These are phyloP conservation scores for Santalum album DNA, from an alignment of 164 flowering plant species.

Conservation along the genomic window DNA sequence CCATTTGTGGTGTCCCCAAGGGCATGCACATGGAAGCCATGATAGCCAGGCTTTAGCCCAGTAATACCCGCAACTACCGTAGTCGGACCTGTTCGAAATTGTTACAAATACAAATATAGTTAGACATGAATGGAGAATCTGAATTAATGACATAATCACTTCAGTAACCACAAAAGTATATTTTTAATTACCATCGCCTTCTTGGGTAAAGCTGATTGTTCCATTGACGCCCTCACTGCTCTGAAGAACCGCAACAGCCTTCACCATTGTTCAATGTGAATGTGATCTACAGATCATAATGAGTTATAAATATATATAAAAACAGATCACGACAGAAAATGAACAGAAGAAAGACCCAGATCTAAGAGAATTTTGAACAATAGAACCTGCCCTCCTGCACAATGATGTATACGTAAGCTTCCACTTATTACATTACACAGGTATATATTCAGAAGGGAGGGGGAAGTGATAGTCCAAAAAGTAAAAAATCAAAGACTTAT, in stretches of 20 bases:
- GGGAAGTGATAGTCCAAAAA: too few relatives aligned
- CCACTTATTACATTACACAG: too few relatives aligned
- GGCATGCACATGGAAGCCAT: slow-evolving; percentile 96
- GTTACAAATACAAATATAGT: neutral
- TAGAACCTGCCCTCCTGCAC: too few relatives aligned
- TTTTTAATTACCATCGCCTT: slow-evolving; percentile 85
- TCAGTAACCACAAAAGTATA: neutral
- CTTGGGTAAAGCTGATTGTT: slow-evolving; percentile 62
- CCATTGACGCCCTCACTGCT: slow-evolving; percentile 75
- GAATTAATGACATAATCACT: neutral
- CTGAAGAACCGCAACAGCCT: slow-evolving; percentile 81
- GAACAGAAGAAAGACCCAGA: too few relatives aligned
- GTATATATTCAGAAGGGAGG: too few relatives aligned
- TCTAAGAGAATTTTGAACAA: too few relatives aligned
- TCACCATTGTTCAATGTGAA: slow-evolving; percentile 68
- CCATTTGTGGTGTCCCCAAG: slow-evolving; percentile 99
- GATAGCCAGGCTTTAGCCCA: slow-evolving; percentile 87
- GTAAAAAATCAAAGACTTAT: too few relatives aligned
- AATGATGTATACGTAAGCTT: too few relatives aligned
- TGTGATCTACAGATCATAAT: slow-evolving; percentile 49
- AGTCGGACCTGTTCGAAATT: slow-evolving; percentile 58
- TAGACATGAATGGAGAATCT: neutral
- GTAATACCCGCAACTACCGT: slow-evolving; percentile 65
- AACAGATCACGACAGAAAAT: too few relatives aligned
- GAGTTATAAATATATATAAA: too few relatives aligned